phyloP scores from a whole-genome alignment of 75 land plant species.

The Selaginella tamariscina region DNA sequence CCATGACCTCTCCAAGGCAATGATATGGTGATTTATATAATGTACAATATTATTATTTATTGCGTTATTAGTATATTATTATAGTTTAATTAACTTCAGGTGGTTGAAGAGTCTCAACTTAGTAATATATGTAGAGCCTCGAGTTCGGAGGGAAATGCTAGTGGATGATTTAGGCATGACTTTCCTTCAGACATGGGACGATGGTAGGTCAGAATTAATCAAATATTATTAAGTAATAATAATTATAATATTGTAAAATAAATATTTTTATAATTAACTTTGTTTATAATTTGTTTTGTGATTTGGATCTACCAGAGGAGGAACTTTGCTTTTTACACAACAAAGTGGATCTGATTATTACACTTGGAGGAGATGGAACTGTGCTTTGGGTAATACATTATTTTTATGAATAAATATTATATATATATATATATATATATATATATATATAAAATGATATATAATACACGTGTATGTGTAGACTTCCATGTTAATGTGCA shows the following conservation, averaged over 20 bases:
- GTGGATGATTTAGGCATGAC: slow-evolving; percentile 37
- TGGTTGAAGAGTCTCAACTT: slow-evolving; percentile 62
- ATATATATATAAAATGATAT: neutral
- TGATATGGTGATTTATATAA: slow-evolving; percentile 76
- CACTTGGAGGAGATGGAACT: slow-evolving; percentile 98
- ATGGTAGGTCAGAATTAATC: slow-evolving; percentile 34
- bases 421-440: no score
- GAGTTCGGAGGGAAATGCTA: slow-evolving; percentile 59
- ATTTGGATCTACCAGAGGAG: slow-evolving; percentile 34
- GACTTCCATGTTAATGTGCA: slow-evolving; percentile 25
- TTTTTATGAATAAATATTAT: no score
- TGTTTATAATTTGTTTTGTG: neutral
- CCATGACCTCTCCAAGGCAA: slow-evolving; percentile 51
- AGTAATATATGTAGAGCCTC: slow-evolving; percentile 58
- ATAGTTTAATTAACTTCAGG: slow-evolving; percentile 25
- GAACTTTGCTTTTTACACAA: slow-evolving; percentile 49
- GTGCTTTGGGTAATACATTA: slow-evolving; percentile 77
- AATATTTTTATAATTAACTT: neutral
- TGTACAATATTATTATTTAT: no score
- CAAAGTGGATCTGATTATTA: slow-evolving; percentile 76
- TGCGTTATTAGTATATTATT: neutral
- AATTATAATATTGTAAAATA: neutral
- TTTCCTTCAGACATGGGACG: slow-evolving; percentile 76
- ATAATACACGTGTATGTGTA: neutral
- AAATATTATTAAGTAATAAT: neutral